These are phyloP conservation scores for Xerocomellus amylosporus DNA, from an alignment of 768 basidiomycete genomes.

Conservation along the genomic window DNA sequence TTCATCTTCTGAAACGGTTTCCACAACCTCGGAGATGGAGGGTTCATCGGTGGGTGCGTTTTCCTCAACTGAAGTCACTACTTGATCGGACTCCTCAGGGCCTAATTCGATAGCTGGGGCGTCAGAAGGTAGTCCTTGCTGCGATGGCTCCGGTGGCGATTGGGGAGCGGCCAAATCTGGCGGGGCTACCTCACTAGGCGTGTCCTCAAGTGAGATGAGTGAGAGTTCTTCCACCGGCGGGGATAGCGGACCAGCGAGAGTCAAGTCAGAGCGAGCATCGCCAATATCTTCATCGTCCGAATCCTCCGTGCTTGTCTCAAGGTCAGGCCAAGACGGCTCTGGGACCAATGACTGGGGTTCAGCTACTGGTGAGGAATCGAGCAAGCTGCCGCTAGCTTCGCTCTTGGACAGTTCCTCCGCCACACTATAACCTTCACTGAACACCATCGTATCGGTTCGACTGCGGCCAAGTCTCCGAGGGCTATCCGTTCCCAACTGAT, in stretches of 20 bases:
- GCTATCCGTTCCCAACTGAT: constrained; percentile 32
- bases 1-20: constrained; percentile 9
- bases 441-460: constrained; percentile 76
- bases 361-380: constrained; percentile 7
- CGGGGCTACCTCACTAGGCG: not conserved
- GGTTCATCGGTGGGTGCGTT: not conserved
- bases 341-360: constrained; percentile 12
- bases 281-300: constrained; percentile 24
- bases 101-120: constrained; percentile 4
- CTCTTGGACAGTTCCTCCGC: constrained; percentile 38
- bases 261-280: constrained; percentile 23
- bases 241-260: constrained; percentile 19
- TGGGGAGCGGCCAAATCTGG: not conserved
- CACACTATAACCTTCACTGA: constrained; percentile 43
- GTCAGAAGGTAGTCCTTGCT: constrained; percentile 3
- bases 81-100: constrained; percentile 8
- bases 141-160: not conserved
- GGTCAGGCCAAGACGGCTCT: constrained; percentile 11
- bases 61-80: constrained; percentile 1
- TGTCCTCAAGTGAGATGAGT: constrained; percentile 26
- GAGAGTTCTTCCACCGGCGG: constrained; percentile 29
- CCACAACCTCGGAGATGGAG: constrained; percentile 1
- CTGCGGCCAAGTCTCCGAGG: constrained; percentile 49
- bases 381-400: constrained; percentile 12
- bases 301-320: constrained; percentile 16